These are phyloP conservation scores for Lathyrus aphaca DNA, from an alignment of 306 rosid genomes.

Conservation along the genomic window DNA sequence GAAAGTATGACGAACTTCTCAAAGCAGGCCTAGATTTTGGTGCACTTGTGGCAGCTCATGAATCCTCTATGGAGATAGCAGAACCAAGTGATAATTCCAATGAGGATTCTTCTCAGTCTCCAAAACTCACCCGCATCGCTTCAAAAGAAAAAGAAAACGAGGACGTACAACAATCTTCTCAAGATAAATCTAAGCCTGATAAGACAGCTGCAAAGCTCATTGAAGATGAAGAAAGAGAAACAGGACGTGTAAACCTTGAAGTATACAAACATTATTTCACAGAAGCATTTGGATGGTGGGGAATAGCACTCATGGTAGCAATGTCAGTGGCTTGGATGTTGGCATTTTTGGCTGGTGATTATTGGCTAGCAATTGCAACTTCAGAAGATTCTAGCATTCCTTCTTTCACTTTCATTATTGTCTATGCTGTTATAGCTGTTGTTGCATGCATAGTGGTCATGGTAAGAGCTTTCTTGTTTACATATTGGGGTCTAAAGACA, in stretches of 20 bases:
- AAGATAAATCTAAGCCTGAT: conserved; percentile 50
- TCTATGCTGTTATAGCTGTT: conserved; percentile 63
- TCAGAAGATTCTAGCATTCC: conserved; percentile 48
- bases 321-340: conserved; percentile 57
- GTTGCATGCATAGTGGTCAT: conserved; percentile 43
- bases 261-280: conserved; percentile 78
- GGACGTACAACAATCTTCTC: conserved; percentile 42
- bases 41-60: conserved; percentile 88
- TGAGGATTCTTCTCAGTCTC: conserved; percentile 42
- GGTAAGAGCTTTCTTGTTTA: conserved; percentile 47
- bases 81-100: conserved; percentile 45
- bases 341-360: conserved; percentile 63
- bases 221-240: conserved; percentile 83
- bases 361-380: conserved; percentile 84
- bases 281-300: conserved; percentile 87
- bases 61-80: conserved; percentile 76
- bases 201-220: conserved; percentile 68
- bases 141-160: conserved; percentile 49
- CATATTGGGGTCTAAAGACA: conserved; percentile 69
- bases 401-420: conserved; percentile 54
- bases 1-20: conserved; percentile 67
- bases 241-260: conserved; percentile 61
- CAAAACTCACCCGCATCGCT: conserved; percentile 44
- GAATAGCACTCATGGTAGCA: conserved; percentile 54
- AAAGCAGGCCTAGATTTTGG: conserved; percentile 71